Conservation (phyloP, 495 filamentous ascomycete genomes). For the Astrocystis sublimbata region DNA sequence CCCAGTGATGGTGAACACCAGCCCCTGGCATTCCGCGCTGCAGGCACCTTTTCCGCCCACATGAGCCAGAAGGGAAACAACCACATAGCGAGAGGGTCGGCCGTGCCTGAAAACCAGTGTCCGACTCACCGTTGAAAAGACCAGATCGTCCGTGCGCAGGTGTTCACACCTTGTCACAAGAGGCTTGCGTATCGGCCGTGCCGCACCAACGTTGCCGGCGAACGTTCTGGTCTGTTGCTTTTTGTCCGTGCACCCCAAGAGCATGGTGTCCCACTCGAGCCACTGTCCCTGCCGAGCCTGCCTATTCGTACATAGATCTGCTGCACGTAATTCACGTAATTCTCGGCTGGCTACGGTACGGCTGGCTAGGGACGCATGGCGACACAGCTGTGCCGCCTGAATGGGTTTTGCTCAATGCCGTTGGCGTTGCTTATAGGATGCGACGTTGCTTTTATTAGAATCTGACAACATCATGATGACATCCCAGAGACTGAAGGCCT, state of each 20-base stretch:
- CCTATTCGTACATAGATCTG: not conserved
- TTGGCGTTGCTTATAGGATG: not conserved
- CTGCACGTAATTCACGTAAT: constrained; percentile 5
- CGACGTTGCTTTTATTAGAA: constrained; percentile 18
- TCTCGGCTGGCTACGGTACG: not conserved
- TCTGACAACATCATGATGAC: not conserved
- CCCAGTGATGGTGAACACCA: no score
- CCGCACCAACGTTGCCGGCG: not conserved
- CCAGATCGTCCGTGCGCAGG: not conserved
- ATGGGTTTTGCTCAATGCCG: not conserved
- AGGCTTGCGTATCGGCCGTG: not conserved
- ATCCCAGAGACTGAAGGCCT: not conserved
- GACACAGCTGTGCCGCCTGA: not conserved
- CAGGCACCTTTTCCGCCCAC: no score
- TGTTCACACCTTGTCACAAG: no score
- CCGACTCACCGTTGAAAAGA: not conserved
- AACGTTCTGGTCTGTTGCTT: constrained; percentile 12
- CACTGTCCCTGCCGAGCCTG: no score
- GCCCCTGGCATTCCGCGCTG: no score
- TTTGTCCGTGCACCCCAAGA: constrained; percentile 5
- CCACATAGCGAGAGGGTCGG: no score
- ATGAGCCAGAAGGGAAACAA: no score
- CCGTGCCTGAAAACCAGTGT: not conserved
- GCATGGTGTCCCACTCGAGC: no score
- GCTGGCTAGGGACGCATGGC: no score